Conservation (phyloP, 2,329 filamentous ascomycete genomes). For the Pseudogymnoascus pannorum region DNA sequence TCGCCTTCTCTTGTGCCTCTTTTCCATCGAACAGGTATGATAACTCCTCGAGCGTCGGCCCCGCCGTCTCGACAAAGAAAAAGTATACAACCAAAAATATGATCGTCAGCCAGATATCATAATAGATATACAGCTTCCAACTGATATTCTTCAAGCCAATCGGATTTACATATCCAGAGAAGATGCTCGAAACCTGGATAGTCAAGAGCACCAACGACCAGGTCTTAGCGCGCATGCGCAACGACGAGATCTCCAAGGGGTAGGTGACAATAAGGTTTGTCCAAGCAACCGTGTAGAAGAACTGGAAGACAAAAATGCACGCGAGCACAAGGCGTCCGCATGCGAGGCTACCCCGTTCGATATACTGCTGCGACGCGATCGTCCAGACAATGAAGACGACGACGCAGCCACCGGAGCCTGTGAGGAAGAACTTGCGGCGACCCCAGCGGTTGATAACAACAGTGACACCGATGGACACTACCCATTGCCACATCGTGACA, state of each 20-base stretch:
- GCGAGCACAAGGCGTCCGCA: slow-evolving; percentile 33
- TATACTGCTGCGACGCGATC: slow-evolving; percentile 33
- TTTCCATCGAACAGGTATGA: slow-evolving; percentile 11
- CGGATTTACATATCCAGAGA: slow-evolving; percentile 35
- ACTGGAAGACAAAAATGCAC: slow-evolving; percentile 37
- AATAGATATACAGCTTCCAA: slow-evolving; percentile 38
- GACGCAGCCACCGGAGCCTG: slow-evolving; percentile 33
- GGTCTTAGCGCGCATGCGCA: slow-evolving; percentile 37
- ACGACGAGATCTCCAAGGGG: slow-evolving; percentile 36
- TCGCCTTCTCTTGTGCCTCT: slow-evolving; percentile 4
- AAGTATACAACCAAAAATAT: slow-evolving; percentile 35
- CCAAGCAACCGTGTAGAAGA: slow-evolving; percentile 38
- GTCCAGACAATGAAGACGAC: slow-evolving; percentile 33
- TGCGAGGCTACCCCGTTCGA: slow-evolving; percentile 27
- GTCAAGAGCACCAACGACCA: slow-evolving; percentile 36
- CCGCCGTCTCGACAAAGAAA: slow-evolving; percentile 35
- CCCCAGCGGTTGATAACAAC: slow-evolving; percentile 33
- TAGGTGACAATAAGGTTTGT: slow-evolving; percentile 38
- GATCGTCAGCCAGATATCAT: slow-evolving; percentile 34
- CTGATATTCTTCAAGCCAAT: slow-evolving; percentile 33
- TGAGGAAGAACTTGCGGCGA: slow-evolving; percentile 34
- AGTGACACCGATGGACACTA: slow-evolving; percentile 34
- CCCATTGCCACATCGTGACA: slow-evolving; percentile 36
- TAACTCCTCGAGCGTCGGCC: slow-evolving; percentile 22
- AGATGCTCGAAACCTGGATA: slow-evolving; percentile 33